Conservation (phyloP, 2,329 filamentous ascomycete genomes). For the Aaosphaeria arxii region DNA sequence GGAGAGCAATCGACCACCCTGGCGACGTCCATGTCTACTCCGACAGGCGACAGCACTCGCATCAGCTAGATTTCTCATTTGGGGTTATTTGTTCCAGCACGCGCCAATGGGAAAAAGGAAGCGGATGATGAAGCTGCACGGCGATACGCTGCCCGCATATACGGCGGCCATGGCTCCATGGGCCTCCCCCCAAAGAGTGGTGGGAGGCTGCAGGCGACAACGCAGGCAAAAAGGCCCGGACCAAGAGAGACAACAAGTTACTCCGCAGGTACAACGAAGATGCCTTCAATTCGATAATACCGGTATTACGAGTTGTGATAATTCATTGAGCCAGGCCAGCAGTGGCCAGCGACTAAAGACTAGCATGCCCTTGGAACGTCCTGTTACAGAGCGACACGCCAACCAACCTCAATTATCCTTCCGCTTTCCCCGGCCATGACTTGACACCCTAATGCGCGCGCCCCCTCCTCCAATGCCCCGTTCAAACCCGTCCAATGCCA, state of each 20-base stretch:
- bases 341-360: no score
- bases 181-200: no score
- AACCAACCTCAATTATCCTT: conserved; percentile 13
- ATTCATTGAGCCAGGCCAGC: no score
- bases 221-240: no score
- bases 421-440: conserved; percentile 20
- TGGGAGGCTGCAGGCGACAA: no score
- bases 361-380: conserved; percentile 1
- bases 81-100: background rate
- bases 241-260: no score
- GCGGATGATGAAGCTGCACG: conserved; percentile 1
- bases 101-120: background rate
- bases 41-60: conserved; percentile 5
- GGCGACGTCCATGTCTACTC: background rate
- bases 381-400: conserved; percentile 33
- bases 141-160: conserved; percentile 35
- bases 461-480: no score
- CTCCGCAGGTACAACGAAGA: no score
- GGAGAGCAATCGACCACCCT: conserved; percentile 19
- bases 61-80: no score
- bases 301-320: no score
- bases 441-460: conserved; percentile 2
- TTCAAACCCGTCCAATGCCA: conserved; percentile 18
- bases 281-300: no score
- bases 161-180: conserved; percentile 14